Conservation (phyloP, 495 filamentous ascomycete genomes). For the Talaromyces wortmannii region DNA sequence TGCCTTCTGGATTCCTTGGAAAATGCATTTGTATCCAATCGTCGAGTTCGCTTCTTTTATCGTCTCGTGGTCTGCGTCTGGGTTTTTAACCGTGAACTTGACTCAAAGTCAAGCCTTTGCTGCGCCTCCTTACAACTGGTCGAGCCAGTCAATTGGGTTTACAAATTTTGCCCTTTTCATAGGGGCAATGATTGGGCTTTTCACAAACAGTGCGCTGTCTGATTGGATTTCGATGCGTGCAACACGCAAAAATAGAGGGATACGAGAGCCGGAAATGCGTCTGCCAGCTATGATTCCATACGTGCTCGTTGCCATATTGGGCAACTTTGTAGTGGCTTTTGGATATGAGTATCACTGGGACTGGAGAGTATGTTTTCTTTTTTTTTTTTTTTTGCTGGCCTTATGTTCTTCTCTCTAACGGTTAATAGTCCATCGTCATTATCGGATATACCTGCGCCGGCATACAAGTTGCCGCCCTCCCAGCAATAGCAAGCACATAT, state of each 20-base stretch:
- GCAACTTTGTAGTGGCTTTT: constrained; percentile 55
- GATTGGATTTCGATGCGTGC: constrained; percentile 53
- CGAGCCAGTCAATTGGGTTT: constrained; percentile 43
- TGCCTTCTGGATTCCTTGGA: constrained; percentile 43
- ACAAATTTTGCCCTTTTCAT: constrained; percentile 38
- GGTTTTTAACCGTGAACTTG: constrained; percentile 56
- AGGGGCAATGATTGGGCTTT: constrained; percentile 47
- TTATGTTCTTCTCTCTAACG: neutral
- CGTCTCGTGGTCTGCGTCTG: constrained; percentile 53
- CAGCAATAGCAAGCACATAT: constrained; percentile 37
- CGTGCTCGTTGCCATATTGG: constrained; percentile 48
- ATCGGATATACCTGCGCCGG: constrained; percentile 48
- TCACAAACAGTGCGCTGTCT: constrained; percentile 50
- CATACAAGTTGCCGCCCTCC: constrained; percentile 51
- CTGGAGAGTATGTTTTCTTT: constrained; percentile 33
- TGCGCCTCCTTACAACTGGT: constrained; percentile 52
- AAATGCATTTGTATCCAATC: constrained; percentile 55
- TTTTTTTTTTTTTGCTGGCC: neutral
- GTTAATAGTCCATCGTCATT: constrained; percentile 31
- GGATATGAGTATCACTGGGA: constrained; percentile 51
- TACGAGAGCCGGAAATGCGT: constrained; percentile 67
- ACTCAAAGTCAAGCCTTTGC: constrained; percentile 56
- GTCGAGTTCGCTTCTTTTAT: constrained; percentile 55
- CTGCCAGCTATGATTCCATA: constrained; percentile 56
- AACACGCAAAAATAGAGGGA: constrained; percentile 51